Conservation (phyloP, 345 rosid genomes). For the Arabidopsis arenosa region DNA sequence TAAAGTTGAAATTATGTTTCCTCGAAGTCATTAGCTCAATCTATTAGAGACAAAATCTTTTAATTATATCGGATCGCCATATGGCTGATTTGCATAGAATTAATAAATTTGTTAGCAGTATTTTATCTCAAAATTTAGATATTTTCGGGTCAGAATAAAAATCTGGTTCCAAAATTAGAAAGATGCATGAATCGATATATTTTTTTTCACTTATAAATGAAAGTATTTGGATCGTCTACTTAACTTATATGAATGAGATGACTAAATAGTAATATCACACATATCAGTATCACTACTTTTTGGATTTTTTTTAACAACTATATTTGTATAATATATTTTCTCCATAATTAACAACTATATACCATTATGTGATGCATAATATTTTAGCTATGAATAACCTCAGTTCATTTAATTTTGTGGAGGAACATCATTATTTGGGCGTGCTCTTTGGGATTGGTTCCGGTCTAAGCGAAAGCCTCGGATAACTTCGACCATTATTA, state of each 20-base stretch:
- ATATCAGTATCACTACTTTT: too few species aligned
- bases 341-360: not conserved
- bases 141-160: not conserved
- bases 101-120: not conserved
- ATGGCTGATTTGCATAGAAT: not conserved
- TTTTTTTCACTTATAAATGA: too few species aligned
- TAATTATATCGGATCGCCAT: too few species aligned
- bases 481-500: slow-evolving; percentile 4
- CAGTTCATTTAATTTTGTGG: slow-evolving; percentile 4
- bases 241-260: not conserved
- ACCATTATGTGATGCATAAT: not conserved
- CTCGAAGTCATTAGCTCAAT: slow-evolving; percentile 10
- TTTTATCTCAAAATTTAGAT: not conserved
- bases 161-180: not conserved
- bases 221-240: not conserved
- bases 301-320: too few species aligned
- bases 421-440: slow-evolving; percentile 39
- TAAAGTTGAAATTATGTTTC: not conserved
- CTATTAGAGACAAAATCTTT: not conserved
- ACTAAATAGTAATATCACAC: too few species aligned
- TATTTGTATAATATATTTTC: not conserved
- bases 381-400: not conserved
- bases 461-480: not conserved
- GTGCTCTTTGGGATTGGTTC: slow-evolving; percentile 37
- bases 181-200: not conserved